Conservation (phyloP, 352 stramenopile species). For the Phytophthora hybrid region DNA sequence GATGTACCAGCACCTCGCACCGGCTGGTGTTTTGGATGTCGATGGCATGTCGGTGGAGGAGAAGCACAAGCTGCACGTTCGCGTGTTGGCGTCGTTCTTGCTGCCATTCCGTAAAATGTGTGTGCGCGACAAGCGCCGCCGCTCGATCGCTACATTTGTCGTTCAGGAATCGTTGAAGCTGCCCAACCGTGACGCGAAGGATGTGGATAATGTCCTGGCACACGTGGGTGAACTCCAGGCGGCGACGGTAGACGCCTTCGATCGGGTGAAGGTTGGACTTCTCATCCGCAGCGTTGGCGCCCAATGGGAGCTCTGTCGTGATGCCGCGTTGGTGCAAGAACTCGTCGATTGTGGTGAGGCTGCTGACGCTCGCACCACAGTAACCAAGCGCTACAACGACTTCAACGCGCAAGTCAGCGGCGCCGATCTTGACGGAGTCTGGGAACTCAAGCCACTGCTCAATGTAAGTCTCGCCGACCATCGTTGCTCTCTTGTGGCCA, state of each 20-base stretch:
- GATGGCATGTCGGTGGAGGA: slow-evolving; percentile 45
- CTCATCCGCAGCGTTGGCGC: slow-evolving; percentile 66
- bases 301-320: slow-evolving; percentile 66
- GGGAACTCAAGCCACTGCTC: slow-evolving; percentile 72
- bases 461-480: slow-evolving; percentile 52
- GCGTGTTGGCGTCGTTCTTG: slow-evolving; percentile 65
- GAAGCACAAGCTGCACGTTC: slow-evolving; percentile 57
- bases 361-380: slow-evolving; percentile 19
- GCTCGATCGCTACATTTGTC: slow-evolving; percentile 54
- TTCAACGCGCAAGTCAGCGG: slow-evolving; percentile 45
- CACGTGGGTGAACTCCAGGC: slow-evolving; percentile 47
- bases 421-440: slow-evolving; percentile 53
- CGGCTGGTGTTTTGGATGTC: slow-evolving; percentile 37
- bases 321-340: slow-evolving; percentile 65
- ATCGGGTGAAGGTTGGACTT: slow-evolving; percentile 60
- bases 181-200: slow-evolving; percentile 66
- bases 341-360: slow-evolving; percentile 37
- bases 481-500: background rate
- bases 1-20: slow-evolving; percentile 52
- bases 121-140: slow-evolving; percentile 62
- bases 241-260: slow-evolving; percentile 37
- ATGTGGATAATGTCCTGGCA: slow-evolving; percentile 66
- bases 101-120: slow-evolving; percentile 61
- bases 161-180: slow-evolving; percentile 77
- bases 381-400: slow-evolving; percentile 46